Percentiles rank a stretch among this genome's conserved stretches.
Evolutionary conservation across 2,329 filamentous ascomycete species (phyloP).

Genomic region (Metarhizium robertsii): DNA sequence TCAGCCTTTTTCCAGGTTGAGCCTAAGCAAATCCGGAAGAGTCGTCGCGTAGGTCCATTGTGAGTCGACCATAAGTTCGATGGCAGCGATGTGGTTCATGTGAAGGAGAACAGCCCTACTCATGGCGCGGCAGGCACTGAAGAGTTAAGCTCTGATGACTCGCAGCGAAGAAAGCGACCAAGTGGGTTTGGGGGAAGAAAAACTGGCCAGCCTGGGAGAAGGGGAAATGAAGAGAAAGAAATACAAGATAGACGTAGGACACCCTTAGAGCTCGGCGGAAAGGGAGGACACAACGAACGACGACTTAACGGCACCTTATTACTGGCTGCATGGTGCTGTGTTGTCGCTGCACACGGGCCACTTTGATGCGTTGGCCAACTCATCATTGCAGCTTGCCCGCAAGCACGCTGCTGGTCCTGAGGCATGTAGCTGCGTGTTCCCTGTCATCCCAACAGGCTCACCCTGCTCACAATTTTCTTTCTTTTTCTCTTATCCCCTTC

Average conservation of each 20-base stretch:
- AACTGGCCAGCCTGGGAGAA: not conserved
- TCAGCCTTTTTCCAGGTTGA: not conserved
- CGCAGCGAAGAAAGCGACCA: not conserved
- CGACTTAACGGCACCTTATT: not conserved
- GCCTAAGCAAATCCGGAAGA: not conserved
- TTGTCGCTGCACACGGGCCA: conserved; percentile 28
- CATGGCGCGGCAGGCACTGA: not conserved
- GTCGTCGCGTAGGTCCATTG: not conserved
- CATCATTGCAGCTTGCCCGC: conserved; percentile 31
- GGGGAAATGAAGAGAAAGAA: not conserved
- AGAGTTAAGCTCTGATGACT: not conserved
- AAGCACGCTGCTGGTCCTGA: conserved; percentile 12
- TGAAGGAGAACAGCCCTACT: not conserved
- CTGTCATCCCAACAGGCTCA: conserved; percentile 9
- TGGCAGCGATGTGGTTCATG: not conserved
- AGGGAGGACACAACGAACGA: conserved; percentile 5
- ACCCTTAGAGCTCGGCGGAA: conserved; percentile 1
- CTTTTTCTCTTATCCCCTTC: conserved; percentile 1
- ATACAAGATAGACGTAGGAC: not conserved
- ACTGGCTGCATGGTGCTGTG: conserved; percentile 5
- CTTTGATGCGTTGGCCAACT: conserved; percentile 33
- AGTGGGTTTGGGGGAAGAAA: not conserved
- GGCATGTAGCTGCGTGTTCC: conserved; percentile 7
- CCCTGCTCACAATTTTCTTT: not conserved
- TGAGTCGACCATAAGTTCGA: not conserved